These are phyloP conservation scores for Obba rivulosa DNA, from an alignment of 768 basidiomycete species.

Conservation along the genomic window DNA sequence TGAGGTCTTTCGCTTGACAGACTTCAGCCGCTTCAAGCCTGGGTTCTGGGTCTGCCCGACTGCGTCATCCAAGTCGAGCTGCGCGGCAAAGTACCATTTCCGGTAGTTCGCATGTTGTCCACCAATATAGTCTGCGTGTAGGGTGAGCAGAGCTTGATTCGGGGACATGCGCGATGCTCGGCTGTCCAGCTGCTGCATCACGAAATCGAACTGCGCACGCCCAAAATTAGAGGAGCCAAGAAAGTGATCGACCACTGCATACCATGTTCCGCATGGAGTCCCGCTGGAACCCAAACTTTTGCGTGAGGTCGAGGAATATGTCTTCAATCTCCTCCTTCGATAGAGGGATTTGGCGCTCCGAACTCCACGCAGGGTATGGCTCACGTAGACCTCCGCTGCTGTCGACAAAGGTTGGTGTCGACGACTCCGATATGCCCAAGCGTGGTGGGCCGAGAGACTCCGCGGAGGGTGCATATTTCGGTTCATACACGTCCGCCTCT, in stretches of 20 bases:
- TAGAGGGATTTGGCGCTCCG: constrained; percentile 90
- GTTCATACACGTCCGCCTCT: constrained; percentile 66
- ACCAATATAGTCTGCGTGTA: constrained; percentile 98
- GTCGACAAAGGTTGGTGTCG: constrained; percentile 70
- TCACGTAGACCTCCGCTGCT: constrained; percentile 61
- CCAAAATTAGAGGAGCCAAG: no score
- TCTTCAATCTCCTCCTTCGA: constrained; percentile 99
- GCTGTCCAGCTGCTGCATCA: constrained; percentile 97
- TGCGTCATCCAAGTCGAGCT: constrained; percentile 97
- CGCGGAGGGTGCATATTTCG: constrained; percentile 65
- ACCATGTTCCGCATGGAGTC: no score
- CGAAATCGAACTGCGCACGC: constrained; percentile 87
- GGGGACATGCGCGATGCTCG: constrained; percentile 97
- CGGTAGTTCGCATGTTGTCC: constrained; percentile 98
- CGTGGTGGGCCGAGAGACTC: constrained; percentile 68
- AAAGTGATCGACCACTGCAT: no score
- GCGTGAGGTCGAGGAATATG: constrained; percentile 92
- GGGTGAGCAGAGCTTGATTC: constrained; percentile 87
- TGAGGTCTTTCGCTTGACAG: constrained; percentile 52
- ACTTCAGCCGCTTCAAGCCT: constrained; percentile 75
- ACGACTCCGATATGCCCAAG: constrained; percentile 59
- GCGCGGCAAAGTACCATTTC: constrained; percentile 99
- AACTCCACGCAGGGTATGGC: constrained; percentile 91
- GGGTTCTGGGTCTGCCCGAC: constrained; percentile 91
- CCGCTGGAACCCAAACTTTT: constrained; percentile 98